Evolutionary conservation across 495 filamentous ascomycete genomes (phyloP), one percentile per base, ranked within the genome.

Genomic region (Aspergillus coremiiformis): DNA sequence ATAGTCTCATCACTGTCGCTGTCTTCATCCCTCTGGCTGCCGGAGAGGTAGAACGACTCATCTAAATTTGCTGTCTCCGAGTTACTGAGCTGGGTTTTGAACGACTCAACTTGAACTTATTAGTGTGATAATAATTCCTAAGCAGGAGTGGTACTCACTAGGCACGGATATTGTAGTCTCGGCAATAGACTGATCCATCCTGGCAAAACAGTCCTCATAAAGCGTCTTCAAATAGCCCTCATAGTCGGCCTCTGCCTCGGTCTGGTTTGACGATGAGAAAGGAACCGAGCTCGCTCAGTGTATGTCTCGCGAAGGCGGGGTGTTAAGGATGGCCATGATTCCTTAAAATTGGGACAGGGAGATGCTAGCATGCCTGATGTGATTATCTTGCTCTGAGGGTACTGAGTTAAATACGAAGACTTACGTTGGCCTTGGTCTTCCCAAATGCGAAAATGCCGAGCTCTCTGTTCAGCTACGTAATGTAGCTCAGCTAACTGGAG

Each of bases 401-500:
- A 14, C 2, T 19, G 23, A 23, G 1, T 17, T 19, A 39, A 19
- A 4, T 10, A 4, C 10, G 22, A 23, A 26, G 9, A 21, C 19
- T 26, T 47, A 53, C 51, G 30, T n/a, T 10, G 10, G 11, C 21
- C 26, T n/a, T 53, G 51, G 7, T 15, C 44, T 33, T 22, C 21
- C 5, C 37, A 29, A 8, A 17, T 5, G 12, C 41, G 39, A 19
- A 29, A 9, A 39, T 50, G 27, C 4, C 45, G 46, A 3, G 29
- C 39, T 14, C 15, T 39, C 27, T 54, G 52, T 17, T 54, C 52
- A 39, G 52, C 39, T 1, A 49, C 33, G 22, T 39, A 54, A 19
- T 50, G 52, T n/a, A 49, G 37, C 39, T 48, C 6, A 3, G 44
- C 52, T 1, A 45, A 26, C 1, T 24, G 3, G 27, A 17, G 5